A percentile compares a stretch with the other conserved stretches of the same genome.
Conservation (phyloP, 148 eudicot species). For the Dianthus caryophyllus region DNA sequence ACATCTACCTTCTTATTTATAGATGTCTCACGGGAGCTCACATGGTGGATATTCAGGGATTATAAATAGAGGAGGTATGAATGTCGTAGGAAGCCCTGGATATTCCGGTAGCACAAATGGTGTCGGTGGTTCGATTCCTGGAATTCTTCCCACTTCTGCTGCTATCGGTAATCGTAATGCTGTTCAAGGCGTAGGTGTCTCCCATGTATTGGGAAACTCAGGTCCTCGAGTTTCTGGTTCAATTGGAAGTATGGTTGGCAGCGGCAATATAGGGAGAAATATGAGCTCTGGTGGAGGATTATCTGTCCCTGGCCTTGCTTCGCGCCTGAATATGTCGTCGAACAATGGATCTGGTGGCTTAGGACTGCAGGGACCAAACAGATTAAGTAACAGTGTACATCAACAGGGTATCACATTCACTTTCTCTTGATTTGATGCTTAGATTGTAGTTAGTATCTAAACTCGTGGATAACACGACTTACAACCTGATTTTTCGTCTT, state of each 20-base stretch:
- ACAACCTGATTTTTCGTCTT: too few species aligned
- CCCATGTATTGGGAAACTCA: slow-evolving; percentile 73
- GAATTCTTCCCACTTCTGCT: slow-evolving; percentile 82
- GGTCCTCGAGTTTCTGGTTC: slow-evolving; percentile 77
- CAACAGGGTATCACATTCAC: slow-evolving; percentile 66
- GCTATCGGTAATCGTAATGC: slow-evolving; percentile 73
- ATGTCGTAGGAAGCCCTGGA: slow-evolving; percentile 86
- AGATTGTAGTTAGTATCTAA: neutral
- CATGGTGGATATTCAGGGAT: slow-evolving; percentile 97
- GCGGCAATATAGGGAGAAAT: slow-evolving; percentile 72
- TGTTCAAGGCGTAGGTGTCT: slow-evolving; percentile 79
- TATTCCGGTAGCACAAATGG: slow-evolving; percentile 64
- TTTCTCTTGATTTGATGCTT: neutral
- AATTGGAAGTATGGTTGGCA: slow-evolving; percentile 74
- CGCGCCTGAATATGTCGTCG: slow-evolving; percentile 63
- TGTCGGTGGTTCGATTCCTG: slow-evolving; percentile 90
- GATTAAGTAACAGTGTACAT: slow-evolving; percentile 74
- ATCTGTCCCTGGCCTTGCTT: slow-evolving; percentile 78
- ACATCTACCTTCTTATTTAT: slow-evolving; percentile 17
- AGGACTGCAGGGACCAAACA: slow-evolving; percentile 73
- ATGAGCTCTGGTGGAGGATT: slow-evolving; percentile 85
- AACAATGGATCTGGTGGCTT: slow-evolving; percentile 77
- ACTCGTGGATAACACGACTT: neutral
- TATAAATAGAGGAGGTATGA: slow-evolving; percentile 84
- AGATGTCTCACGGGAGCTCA: slow-evolving; percentile 82